Evolutionary conservation across 441 rosid genomes (phyloP), one percentile per base, ranked within the genome.

Genomic region (Gossypium gossypioides): DNA sequence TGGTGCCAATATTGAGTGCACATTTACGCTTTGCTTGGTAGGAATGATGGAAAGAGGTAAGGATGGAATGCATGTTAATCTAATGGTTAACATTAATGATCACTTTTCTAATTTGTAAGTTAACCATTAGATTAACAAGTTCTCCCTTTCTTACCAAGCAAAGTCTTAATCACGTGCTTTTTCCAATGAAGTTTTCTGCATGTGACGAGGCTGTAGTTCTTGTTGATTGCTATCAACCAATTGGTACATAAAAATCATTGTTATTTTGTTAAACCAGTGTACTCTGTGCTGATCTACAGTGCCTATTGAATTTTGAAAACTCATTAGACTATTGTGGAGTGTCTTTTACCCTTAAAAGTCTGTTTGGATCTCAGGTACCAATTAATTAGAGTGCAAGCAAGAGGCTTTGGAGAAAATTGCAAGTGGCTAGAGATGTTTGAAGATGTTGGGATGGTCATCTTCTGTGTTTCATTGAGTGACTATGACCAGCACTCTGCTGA

Each of bases 381-480:
- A 82, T 84, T 95, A 77, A 91, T 95, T 34, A 85, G 99, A 77
- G 88, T 92, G 37, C 94, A 87, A 9, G 86, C 96, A 1, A 83
- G 92, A 72, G 95, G 99, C 66, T 88, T 91, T 3, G 95, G 97
- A 7, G 99, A 89, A 78, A 92, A 88, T 83, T 95, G 95, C 84
- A 91, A 91, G 74, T 95, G 98, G 98, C 87, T 95, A 32, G 97
- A 95, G 80, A 92, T 92, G 97, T 95, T 95, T 51, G 99, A 95
- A 83, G 99, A 95, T 61, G 86, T 92, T 18, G 97, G 99, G 52
- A 84, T 95, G 84, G 90, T 92, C 80, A 85, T 89, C 59, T 92
- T 95, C 73, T 89, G 94, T 69, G 93, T 92, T 42, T 19, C 91
- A 12, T 78, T 95, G 89, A 92, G 86, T 24, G 96, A 92, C 83